These are phyloP conservation scores for Magnolia kwangsiensis DNA, from an alignment of 164 flowering plant genomes.

Conservation along the genomic window DNA sequence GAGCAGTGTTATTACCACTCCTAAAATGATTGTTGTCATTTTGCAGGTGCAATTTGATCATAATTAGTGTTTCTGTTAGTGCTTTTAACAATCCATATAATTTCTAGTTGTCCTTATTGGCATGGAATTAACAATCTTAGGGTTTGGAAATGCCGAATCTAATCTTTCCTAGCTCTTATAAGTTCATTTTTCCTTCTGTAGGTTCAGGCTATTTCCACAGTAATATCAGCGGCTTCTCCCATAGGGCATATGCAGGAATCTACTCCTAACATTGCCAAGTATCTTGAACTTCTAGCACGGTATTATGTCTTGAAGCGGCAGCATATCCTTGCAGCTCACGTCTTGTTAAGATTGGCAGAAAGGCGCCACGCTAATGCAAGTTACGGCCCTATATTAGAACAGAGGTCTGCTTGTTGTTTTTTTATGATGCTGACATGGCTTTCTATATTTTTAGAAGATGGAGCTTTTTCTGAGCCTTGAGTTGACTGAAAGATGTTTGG, in stretches of 20 bases:
- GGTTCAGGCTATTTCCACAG: slow-evolving; percentile 52
- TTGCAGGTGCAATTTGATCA: background rate
- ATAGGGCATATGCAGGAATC: slow-evolving; percentile 41
- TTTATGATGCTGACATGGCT: background rate
- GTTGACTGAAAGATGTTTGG: background rate
- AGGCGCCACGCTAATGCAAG: slow-evolving; percentile 59
- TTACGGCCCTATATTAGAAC: slow-evolving; percentile 64
- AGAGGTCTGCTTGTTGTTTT: slow-evolving; percentile 44
- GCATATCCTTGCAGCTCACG: slow-evolving; percentile 88
- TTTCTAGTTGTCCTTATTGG: no score
- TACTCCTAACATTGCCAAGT: slow-evolving; percentile 56
- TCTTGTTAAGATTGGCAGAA: slow-evolving; percentile 83
- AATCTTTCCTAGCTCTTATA: background rate
- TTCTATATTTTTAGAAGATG: background rate
- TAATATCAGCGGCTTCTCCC: slow-evolving; percentile 39
- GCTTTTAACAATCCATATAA: no score
- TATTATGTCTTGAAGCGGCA: slow-evolving; percentile 92
- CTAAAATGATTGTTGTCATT: background rate
- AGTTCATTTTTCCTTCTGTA: slow-evolving; percentile 9
- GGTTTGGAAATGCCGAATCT: background rate
- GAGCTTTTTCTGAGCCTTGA: background rate
- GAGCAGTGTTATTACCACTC: background rate
- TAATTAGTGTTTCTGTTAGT: no score
- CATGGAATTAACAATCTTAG: background rate
- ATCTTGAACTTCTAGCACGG: slow-evolving; percentile 85